These are phyloP conservation scores for Emericellopsis atlantica DNA, from an alignment of 2,329 filamentous ascomycete species.

Conservation along the genomic window DNA sequence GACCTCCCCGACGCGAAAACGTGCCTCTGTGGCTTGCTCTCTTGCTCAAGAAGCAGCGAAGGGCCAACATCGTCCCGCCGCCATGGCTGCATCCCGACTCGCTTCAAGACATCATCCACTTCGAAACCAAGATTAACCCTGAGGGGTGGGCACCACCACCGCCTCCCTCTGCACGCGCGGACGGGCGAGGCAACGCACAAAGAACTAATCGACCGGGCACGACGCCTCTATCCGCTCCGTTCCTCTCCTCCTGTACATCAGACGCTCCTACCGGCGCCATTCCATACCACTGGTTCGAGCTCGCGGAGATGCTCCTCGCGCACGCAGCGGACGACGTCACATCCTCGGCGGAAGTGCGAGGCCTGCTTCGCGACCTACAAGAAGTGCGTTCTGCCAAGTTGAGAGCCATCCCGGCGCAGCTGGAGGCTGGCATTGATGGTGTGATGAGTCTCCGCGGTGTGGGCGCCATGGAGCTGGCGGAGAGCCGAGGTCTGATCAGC, in stretches of 20 bases:
- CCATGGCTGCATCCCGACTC: constrained; percentile 74
- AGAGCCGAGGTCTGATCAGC: constrained; percentile 71
- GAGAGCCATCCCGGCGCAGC: constrained; percentile 56
- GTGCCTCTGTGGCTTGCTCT: constrained; percentile 91
- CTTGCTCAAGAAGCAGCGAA: constrained; percentile 84
- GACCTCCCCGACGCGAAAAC: constrained; percentile 67
- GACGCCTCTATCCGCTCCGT: constrained; percentile 52
- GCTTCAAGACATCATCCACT: constrained; percentile 63
- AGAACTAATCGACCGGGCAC: constrained; percentile 16
- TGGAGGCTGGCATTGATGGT: constrained; percentile 62
- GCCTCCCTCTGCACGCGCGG: constrained; percentile 43
- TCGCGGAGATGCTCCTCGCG: constrained; percentile 76
- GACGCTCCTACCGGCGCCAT: constrained; percentile 56
- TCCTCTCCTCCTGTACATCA: constrained; percentile 63
- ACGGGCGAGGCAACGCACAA: constrained; percentile 29
- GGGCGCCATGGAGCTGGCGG: constrained; percentile 84
- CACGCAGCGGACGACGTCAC: constrained; percentile 73
- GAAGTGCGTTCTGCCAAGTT: constrained; percentile 88
- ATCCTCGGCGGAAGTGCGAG: constrained; percentile 60
- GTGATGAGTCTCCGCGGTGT: constrained; percentile 60
- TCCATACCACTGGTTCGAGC: constrained; percentile 92
- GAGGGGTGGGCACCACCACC: constrained; percentile 69
- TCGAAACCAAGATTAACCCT: constrained; percentile 63
- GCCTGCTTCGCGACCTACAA: constrained; percentile 66
- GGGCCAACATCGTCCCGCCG: constrained; percentile 85